Evolutionary conservation across 331 rosid genomes (phyloP), one percentile per base, ranked within the genome.

Genomic region (Acacia concinna): DNA sequence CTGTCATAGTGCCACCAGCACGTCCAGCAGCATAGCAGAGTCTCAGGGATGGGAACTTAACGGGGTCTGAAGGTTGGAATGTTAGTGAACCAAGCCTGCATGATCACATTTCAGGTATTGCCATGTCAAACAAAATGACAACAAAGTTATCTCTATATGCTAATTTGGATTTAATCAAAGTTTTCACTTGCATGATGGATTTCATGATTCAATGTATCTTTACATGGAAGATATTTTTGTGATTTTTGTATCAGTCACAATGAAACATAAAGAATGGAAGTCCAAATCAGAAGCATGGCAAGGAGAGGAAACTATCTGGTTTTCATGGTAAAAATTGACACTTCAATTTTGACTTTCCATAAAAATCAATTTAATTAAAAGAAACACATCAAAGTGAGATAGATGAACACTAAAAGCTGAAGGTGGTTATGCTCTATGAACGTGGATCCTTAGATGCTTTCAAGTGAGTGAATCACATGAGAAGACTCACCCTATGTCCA

Each of bases 1-100:
- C 98, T 0, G 98, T 94, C 98, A 94, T 94, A 68, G 97, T 94
- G 80, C 98, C 98, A 63, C 98, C 98, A 0, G 98, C 93, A 13
- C 97, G 96, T 46, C 98, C 98, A 1, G 98, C 98, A 49, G 97
- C 86, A 43, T 92, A 94, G 73, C 97, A 93, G 60, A 94, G 94
- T 78, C 91, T 91, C 92, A 92, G 87, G 2, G 98, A 94, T 46
- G 98, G 98, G 90, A 90, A 94, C 79, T 94, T 94, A 17, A 81
- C 87, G 8, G 85, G 87, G 89, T 92, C 97, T 1, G 98, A 97
- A 68, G 87, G 71, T 87, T 85, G 88, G 75, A 92, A 94, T 78
- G 97, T 94, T 65, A 94, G 87, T 6, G 96, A 84, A 81, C 94
- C 97, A 72, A 92, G 93, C 89, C 97, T 92, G 97, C 84, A 51